Conservation (phyloP, 1,139 yeast species). For the Yamadazyma blattariae region DNA sequence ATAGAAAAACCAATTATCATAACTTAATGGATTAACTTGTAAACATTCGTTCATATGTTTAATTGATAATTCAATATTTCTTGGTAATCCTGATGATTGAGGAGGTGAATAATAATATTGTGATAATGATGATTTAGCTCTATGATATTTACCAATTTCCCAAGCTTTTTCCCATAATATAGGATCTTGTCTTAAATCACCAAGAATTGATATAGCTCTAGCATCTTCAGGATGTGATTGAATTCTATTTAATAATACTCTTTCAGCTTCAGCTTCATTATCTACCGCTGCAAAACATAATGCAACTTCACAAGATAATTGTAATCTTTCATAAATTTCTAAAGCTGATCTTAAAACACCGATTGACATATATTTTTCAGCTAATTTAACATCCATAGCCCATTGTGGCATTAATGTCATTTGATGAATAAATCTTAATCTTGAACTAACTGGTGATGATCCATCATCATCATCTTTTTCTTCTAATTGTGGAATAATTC, state of each 20-base stretch:
- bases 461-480: constrained; percentile 20
- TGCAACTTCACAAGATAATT: constrained; percentile 80
- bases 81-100: constrained; percentile 44
- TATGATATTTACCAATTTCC: constrained; percentile 78
- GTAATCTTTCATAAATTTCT: constrained; percentile 81
- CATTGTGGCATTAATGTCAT: constrained; percentile 82
- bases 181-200: constrained; percentile 83
- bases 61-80: constrained; percentile 56
- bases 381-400: constrained; percentile 78
- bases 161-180: constrained; percentile 80
- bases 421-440: constrained; percentile 71
- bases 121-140: constrained; percentile 84
- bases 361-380: constrained; percentile 82
- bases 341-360: constrained; percentile 87
- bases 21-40: constrained; percentile 69
- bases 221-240: constrained; percentile 68
- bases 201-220: constrained; percentile 78
- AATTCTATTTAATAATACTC: constrained; percentile 55
- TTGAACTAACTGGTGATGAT: constrained; percentile 34
- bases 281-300: constrained; percentile 88
- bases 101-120: constrained; percentile 72
- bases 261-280: constrained; percentile 64
- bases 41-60: constrained; percentile 74
- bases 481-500: constrained; percentile 53
- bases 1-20: constrained; percentile 87